Percentiles rank a stretch among this genome's conserved stretches.
Conservation (phyloP, 805 yeast genomes). For the Candida suzukii region DNA sequence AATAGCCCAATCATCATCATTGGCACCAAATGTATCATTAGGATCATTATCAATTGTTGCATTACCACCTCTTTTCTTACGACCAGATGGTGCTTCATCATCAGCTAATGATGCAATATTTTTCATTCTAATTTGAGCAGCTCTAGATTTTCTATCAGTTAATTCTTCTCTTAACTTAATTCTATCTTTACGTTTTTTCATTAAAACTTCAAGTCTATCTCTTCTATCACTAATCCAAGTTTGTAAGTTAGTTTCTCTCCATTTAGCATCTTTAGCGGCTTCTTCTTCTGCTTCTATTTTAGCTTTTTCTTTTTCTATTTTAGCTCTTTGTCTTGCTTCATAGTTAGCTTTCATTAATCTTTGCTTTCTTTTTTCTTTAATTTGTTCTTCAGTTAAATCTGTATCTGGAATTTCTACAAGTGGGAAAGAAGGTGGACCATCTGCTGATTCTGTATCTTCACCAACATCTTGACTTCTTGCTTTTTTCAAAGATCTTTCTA, state of each 20-base stretch:
- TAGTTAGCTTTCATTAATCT: conserved; percentile 74
- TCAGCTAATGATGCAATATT: conserved; percentile 76
- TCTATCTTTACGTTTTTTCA: conserved; percentile 60
- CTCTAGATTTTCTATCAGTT: conserved; percentile 82
- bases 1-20: conserved; percentile 92
- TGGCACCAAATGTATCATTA: conserved; percentile 89
- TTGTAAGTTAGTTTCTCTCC: conserved; percentile 67
- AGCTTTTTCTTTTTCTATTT: conserved; percentile 68
- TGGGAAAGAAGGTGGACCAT: conserved; percentile 55
- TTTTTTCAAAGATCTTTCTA: conserved; percentile 64
- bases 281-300: conserved; percentile 52
- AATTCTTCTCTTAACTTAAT: conserved; percentile 67
- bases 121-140: conserved; percentile 91
- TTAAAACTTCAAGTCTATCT: conserved; percentile 46
- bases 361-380: conserved; percentile 84
- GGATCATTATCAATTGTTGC: conserved; percentile 84
- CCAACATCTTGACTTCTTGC: conserved; percentile 62
- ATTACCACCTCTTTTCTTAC: conserved; percentile 42
- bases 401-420: conserved; percentile 80
- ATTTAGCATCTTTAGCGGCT: conserved; percentile 59
- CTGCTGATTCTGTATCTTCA: conserved; percentile 35
- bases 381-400: conserved; percentile 67
- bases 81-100: conserved; percentile 10
- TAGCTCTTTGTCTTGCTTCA: conserved; percentile 82
- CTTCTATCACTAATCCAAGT: conserved; percentile 80